A percentile compares a stretch with the other conserved stretches of the same genome.
Evolutionary conservation across 352 stramenopile species (phyloP).

Genomic region (Phytophthora cactorum): DNA sequence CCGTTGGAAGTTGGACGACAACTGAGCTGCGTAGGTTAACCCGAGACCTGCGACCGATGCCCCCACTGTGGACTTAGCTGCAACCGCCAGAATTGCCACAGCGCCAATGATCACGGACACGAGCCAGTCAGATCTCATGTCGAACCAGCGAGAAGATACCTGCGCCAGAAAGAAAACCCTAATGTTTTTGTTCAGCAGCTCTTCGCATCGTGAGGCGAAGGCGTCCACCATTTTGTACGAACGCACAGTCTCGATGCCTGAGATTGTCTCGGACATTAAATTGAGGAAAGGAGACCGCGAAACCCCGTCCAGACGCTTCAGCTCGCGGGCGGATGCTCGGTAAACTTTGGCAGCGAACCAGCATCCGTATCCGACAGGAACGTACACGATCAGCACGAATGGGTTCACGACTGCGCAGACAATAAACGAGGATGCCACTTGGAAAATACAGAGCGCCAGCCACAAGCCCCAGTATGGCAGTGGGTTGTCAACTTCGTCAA

Average conservation of each 20-base stretch:
- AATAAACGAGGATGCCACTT: conserved; percentile 43
- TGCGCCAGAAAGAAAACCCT: conserved; percentile 49
- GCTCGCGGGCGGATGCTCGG: conserved; percentile 77
- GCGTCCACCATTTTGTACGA: conserved; percentile 56
- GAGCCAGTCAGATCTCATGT: conserved; percentile 88
- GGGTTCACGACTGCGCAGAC: conserved; percentile 55
- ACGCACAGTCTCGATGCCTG: conserved; percentile 93
- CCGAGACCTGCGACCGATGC: conserved; percentile 32
- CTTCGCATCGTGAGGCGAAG: conserved; percentile 45
- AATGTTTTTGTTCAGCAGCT: conserved; percentile 47
- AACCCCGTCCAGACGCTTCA: conserved; percentile 96
- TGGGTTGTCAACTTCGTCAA: conserved; percentile 66
- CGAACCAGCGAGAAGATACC: conserved; percentile 89
- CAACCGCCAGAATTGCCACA: conserved; percentile 87
- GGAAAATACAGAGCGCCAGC: conserved; percentile 55
- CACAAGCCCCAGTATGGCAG: conserved; percentile 61
- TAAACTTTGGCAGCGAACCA: conserved; percentile 73
- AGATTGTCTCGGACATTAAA: conserved; percentile 92
- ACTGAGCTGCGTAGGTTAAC: conserved; percentile 45
- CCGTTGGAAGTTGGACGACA: conserved; percentile 53
- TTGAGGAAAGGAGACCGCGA: conserved; percentile 91
- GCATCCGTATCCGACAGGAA: conserved; percentile 42
- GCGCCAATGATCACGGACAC: conserved; percentile 87
- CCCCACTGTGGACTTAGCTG: conserved; percentile 46
- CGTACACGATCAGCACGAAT: conserved; percentile 60